These are phyloP conservation scores for Debaryomyces coudertii DNA, from an alignment of 1,139 yeast genomes.

Conservation along the genomic window DNA sequence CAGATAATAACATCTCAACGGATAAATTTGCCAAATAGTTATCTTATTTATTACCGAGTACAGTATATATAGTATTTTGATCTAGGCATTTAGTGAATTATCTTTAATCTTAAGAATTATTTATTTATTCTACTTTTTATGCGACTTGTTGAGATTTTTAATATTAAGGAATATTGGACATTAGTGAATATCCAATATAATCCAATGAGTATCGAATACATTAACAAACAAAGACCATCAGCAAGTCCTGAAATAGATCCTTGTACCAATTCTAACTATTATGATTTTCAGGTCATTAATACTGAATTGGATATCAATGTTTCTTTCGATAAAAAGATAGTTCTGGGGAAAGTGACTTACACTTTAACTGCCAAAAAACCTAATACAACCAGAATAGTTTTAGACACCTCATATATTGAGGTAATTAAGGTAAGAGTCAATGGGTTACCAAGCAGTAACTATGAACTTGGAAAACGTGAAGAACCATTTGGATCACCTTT, in stretches of 20 bases:
- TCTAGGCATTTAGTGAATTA: slow-evolving; percentile 1
- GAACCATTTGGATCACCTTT: slow-evolving; percentile 41
- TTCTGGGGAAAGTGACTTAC: slow-evolving; percentile 35
- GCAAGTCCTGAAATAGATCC: slow-evolving; percentile 47
- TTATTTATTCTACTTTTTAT: background rate
- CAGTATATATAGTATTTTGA: slow-evolving; percentile 2
- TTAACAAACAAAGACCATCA: background rate
- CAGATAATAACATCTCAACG: background rate
- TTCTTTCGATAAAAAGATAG: slow-evolving; percentile 30
- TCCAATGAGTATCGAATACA: background rate
- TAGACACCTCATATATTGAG: slow-evolving; percentile 38
- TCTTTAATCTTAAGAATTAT: background rate
- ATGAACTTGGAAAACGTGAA: slow-evolving; percentile 20
- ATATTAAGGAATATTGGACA: background rate
- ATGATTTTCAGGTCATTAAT: slow-evolving; percentile 47
- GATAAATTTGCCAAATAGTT: background rate
- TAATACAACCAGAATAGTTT: slow-evolving; percentile 19
- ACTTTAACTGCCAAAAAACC: slow-evolving; percentile 18
- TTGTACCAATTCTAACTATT: slow-evolving; percentile 76
- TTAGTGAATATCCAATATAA: background rate
- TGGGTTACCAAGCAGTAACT: slow-evolving; percentile 20
- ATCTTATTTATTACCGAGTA: background rate
- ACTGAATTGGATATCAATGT: slow-evolving; percentile 33
- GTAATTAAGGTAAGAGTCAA: slow-evolving; percentile 28
- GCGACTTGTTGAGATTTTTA: background rate